These are phyloP conservation scores for Lithohypha guttulata DNA, from an alignment of 2,329 filamentous ascomycete species.

Conservation along the genomic window DNA sequence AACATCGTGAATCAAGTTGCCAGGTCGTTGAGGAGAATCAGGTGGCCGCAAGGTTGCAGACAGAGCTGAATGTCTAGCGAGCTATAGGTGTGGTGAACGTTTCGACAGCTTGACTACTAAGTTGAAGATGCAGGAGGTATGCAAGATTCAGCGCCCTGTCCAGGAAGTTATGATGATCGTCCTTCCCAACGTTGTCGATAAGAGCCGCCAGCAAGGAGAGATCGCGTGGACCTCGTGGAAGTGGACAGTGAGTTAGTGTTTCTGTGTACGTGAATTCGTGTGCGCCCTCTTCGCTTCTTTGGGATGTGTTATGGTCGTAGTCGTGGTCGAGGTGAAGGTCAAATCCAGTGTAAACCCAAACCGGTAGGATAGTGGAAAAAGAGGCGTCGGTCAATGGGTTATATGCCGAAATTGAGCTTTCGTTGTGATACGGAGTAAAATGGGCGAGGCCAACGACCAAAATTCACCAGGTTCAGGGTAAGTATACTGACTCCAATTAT, in stretches of 20 bases:
- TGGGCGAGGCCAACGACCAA: background rate
- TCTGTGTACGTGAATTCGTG: background rate
- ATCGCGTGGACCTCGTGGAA: background rate
- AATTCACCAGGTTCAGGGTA: too few species aligned
- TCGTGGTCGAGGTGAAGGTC: background rate
- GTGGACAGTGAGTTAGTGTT: background rate
- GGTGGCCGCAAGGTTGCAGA: too few species aligned
- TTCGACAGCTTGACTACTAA: background rate
- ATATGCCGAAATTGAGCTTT: slow-evolving; percentile 8
- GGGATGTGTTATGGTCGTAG: background rate
- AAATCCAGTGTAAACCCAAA: background rate
- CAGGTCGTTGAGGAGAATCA: too few species aligned
- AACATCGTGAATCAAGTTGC: slow-evolving; percentile 7
- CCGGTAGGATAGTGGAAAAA: slow-evolving; percentile 1
- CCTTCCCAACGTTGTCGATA: slow-evolving; percentile 2
- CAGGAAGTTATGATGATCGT: background rate
- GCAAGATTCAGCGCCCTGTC: too few species aligned
- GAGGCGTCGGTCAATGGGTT: slow-evolving; percentile 8
- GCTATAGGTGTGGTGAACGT: background rate
- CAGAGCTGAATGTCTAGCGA: too few species aligned
- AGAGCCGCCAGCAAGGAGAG: background rate
- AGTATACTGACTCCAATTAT: too few species aligned
- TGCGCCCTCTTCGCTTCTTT: background rate
- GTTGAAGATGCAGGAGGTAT: background rate
- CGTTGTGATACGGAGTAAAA: background rate